Evolutionary conservation across 495 filamentous ascomycete genomes (phyloP), one percentile per base, ranked within the genome.

Genomic region (Xanthoparmelia taractica): DNA sequence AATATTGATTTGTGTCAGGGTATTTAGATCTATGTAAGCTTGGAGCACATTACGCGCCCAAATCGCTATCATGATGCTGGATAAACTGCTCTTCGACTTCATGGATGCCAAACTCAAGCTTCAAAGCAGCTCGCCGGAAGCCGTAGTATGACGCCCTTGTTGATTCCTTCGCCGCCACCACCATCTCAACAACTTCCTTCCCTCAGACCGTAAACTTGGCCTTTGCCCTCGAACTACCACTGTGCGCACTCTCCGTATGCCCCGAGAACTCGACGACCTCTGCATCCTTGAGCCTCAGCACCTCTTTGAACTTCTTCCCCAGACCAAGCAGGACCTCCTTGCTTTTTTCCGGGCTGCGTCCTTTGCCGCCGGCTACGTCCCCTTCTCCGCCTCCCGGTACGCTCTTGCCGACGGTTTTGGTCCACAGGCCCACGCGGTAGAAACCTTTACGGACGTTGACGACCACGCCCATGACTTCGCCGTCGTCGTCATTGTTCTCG

Each of bases 391-490:
- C 88, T 54, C 84, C 82, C 20, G 88, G 85, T 48, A 90, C 81
- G 70, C 81, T 80, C 81, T 91, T 91, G 69, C 92, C 92, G 31
- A 92, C 88, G 52, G 91, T 94, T 68, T 90, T 87, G 58, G 92
- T 96, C 92, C 92, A 97, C 47, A 91, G 73, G 66, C 92, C 92
- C 65, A 99, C 87, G 75, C 94, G 90, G 82, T 88, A 99, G 84
- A 97, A 97, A 38, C 87, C 93, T 79, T 96, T 97, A 72, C 94
- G 88, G 52, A 97, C 94, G 75, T 97, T 99, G 77, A 97, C 93
- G 36, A 99, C 94, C 27, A 97, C 95, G 65, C 94, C 94, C 94
- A 97, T 97, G 70, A 99, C 89, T 76, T 99, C 94, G 67, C 89
- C 89, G 70, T 96, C 94, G 38, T 76, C 78, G 64, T 95, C 89